These are phyloP conservation scores for Verticillium nonalfalfae DNA, from an alignment of 2,329 filamentous ascomycete species.

Conservation along the genomic window DNA sequence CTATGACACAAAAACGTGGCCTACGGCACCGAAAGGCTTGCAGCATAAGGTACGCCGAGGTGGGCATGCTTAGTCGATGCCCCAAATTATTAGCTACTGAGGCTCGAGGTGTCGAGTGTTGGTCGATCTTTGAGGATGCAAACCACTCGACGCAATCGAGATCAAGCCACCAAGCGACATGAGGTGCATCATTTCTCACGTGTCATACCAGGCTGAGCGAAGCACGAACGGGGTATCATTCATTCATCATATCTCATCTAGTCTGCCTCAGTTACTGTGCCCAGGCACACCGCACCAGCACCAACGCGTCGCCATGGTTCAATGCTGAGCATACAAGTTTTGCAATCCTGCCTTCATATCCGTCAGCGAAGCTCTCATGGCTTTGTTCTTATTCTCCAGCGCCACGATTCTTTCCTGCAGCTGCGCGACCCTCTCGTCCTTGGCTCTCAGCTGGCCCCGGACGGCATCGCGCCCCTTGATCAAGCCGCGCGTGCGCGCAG, in stretches of 20 bases:
- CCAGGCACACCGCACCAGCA: neutral
- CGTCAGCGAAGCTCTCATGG: constrained; percentile 24
- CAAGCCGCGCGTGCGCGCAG: constrained; percentile 53
- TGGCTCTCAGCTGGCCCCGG: constrained; percentile 53
- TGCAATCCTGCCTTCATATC: constrained; percentile 30
- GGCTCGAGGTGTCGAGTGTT: too few species aligned
- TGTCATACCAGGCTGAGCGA: too few species aligned
- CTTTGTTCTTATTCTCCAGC: constrained; percentile 29
- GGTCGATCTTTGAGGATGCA: too few species aligned
- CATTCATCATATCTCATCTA: neutral
- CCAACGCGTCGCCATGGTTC: neutral
- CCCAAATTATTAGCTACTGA: too few species aligned
- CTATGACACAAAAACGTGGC: too few species aligned
- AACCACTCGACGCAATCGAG: too few species aligned
- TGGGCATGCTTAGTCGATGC: too few species aligned
- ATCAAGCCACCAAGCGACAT: too few species aligned
- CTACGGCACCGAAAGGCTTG: too few species aligned
- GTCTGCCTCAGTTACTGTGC: neutral
- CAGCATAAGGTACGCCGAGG: too few species aligned
- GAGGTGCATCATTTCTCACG: too few species aligned
- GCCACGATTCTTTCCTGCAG: constrained; percentile 28
- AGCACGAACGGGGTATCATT: neutral
- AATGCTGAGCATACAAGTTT: constrained; percentile 20
- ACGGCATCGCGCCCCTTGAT: constrained; percentile 59
- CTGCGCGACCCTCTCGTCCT: constrained; percentile 41